These are phyloP conservation scores for Aspergillus alliaceus DNA, from an alignment of 2,329 filamentous ascomycete genomes.

Conservation along the genomic window DNA sequence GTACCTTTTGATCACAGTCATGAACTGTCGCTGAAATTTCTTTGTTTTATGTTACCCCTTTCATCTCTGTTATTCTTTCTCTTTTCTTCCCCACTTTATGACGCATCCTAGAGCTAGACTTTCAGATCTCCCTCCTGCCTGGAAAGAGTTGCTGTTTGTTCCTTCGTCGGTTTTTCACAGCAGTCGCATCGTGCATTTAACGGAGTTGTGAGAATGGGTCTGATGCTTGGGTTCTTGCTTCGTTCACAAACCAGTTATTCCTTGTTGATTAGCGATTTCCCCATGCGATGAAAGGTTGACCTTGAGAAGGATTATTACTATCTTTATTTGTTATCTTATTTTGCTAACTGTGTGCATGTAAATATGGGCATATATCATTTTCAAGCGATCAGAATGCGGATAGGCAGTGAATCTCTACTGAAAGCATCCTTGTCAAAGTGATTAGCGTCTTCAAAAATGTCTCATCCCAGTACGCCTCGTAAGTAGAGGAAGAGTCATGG, in stretches of 20 bases:
- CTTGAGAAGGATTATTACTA: conserved; percentile 1
- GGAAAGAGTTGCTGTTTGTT: conserved; percentile 6
- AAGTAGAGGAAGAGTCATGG: no score
- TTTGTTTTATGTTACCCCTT: background rate
- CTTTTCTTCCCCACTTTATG: background rate
- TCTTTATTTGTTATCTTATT: background rate
- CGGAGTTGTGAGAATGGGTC: conserved; percentile 27
- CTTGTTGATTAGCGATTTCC: background rate
- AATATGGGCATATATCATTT: conserved; percentile 1
- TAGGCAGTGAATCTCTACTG: background rate
- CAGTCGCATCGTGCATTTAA: conserved; percentile 27
- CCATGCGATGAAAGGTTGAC: conserved; percentile 1
- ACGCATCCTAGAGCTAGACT: conserved; percentile 9
- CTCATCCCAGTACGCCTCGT: no score
- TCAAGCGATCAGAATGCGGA: conserved; percentile 1
- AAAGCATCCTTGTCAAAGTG: no score
- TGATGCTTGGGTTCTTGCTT: conserved; percentile 20
- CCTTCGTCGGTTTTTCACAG: conserved; percentile 4
- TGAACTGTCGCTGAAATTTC: background rate
- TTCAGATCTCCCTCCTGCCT: background rate
- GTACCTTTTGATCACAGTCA: background rate
- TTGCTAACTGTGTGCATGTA: conserved; percentile 4
- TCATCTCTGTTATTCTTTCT: background rate
- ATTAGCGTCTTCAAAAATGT: no score
- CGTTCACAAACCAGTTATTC: conserved; percentile 5